These are phyloP conservation scores for Rostrohypoxylon terebratum DNA, from an alignment of 495 filamentous ascomycete genomes.

Conservation along the genomic window DNA sequence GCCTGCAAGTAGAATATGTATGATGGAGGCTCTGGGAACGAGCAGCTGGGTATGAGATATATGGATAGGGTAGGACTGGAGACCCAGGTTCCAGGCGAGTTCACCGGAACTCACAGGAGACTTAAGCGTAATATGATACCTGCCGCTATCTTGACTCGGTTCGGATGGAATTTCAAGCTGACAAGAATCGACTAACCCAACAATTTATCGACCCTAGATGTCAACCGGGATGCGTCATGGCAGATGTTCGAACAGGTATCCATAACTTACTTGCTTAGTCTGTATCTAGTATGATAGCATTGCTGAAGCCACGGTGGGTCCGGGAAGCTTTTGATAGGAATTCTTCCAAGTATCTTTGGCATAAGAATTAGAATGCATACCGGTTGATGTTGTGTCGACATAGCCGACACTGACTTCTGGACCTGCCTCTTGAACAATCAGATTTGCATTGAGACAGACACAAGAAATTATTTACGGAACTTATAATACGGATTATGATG, in stretches of 20 bases:
- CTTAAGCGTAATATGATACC: slow-evolving; percentile 4
- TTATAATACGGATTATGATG: slow-evolving; percentile 9
- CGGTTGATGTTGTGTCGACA: slow-evolving; percentile 4
- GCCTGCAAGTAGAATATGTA: slow-evolving; percentile 16
- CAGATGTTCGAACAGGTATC: background rate
- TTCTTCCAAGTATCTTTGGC: background rate
- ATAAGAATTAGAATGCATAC: slow-evolving; percentile 9
- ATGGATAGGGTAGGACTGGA: slow-evolving; percentile 27
- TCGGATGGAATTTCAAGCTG: slow-evolving; percentile 15
- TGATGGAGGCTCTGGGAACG: slow-evolving; percentile 41
- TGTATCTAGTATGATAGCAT: background rate
- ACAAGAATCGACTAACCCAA: background rate
- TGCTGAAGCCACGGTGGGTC: too few relatives aligned
- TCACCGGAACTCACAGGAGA: slow-evolving; percentile 6
- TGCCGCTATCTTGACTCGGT: slow-evolving; percentile 55
- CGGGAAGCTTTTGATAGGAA: background rate
- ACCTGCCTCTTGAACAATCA: slow-evolving; percentile 6
- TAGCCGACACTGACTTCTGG: slow-evolving; percentile 19
- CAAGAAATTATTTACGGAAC: background rate
- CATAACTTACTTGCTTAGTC: background rate
- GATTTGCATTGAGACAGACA: background rate
- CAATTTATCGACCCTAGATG: background rate
- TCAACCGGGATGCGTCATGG: background rate
- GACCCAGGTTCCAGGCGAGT: slow-evolving; percentile 44
- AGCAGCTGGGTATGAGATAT: slow-evolving; percentile 27